Evolutionary conservation across 2,329 filamentous ascomycete genomes (phyloP).

Genomic region (Beauveria caledonica): DNA sequence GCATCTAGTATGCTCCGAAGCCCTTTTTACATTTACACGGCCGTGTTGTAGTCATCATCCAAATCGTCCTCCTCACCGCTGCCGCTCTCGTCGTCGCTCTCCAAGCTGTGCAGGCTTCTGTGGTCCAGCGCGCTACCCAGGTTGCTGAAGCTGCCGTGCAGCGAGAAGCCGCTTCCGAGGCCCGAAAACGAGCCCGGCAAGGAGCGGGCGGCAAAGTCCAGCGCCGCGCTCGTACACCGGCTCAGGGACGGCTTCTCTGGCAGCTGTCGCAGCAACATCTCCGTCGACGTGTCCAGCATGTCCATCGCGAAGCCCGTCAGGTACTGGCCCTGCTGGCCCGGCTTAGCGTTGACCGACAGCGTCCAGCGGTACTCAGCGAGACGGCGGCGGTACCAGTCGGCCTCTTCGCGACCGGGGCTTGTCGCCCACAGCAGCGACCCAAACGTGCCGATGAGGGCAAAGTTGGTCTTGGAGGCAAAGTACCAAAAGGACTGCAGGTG

Average conservation of each 20-base stretch:
- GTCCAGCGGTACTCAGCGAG: conserved; percentile 93
- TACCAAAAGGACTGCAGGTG: conserved; percentile 93
- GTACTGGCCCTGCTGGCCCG: conserved; percentile 49
- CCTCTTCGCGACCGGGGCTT: conserved; percentile 77
- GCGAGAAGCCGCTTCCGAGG: conserved; percentile 19
- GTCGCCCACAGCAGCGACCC: conserved; percentile 85
- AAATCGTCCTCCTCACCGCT: conserved; percentile 46
- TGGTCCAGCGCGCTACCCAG: conserved; percentile 19
- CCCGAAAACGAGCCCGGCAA: conserved; percentile 24
- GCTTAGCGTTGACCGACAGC: conserved; percentile 73
- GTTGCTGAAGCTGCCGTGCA: conserved; percentile 34
- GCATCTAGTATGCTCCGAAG: neutral
- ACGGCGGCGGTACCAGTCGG: conserved; percentile 81
- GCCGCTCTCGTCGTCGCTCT: conserved; percentile 46
- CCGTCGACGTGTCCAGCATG: conserved; percentile 65
- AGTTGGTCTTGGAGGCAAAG: conserved; percentile 80
- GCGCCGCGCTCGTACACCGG: conserved; percentile 38
- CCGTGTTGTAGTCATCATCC: conserved; percentile 30
- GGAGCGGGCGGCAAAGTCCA: conserved; percentile 34
- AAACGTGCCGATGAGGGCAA: conserved; percentile 91
- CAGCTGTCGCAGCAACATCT: conserved; percentile 58
- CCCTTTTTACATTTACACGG: neutral
- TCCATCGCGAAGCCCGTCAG: conserved; percentile 66
- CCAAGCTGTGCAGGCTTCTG: conserved; percentile 40
- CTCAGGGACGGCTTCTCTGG: conserved; percentile 61